These are phyloP conservation scores for Boletus bicolor DNA, from an alignment of 768 basidiomycete genomes.

Conservation along the genomic window DNA sequence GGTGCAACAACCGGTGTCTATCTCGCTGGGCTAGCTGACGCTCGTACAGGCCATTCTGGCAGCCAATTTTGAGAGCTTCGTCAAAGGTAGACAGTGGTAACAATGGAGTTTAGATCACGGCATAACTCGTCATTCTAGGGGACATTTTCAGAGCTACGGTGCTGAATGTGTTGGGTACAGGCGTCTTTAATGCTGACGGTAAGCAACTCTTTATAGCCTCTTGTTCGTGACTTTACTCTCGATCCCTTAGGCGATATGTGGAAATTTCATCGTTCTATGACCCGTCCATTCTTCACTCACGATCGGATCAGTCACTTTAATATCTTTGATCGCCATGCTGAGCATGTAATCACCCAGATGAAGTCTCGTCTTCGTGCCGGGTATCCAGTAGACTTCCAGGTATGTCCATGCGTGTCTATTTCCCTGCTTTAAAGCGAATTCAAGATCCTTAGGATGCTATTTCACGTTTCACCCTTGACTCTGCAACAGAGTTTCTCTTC, in stretches of 20 bases:
- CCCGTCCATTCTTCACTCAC: conserved; percentile 60
- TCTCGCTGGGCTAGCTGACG: background rate
- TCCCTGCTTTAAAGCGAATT: background rate
- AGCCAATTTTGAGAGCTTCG: conserved; percentile 56
- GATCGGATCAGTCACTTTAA: conserved; percentile 61
- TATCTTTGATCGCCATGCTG: conserved; percentile 55
- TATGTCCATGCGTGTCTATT: conserved; percentile 7
- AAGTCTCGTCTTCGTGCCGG: conserved; percentile 49
- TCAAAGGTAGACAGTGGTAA: conserved; percentile 42
- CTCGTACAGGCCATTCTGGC: conserved; percentile 41
- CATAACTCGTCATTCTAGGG: conserved; percentile 3
- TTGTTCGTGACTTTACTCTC: conserved; percentile 11
- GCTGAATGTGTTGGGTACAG: conserved; percentile 53
- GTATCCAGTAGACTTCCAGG: conserved; percentile 58
- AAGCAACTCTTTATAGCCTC: conserved; percentile 4
- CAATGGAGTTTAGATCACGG: background rate
- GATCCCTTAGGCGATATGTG: conserved; percentile 41
- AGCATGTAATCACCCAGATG: conserved; percentile 40
- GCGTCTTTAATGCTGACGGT: conserved; percentile 71
- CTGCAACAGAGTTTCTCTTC: conserved; percentile 65
- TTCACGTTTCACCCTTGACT: conserved; percentile 62
- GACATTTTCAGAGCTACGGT: conserved; percentile 42
- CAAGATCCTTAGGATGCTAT: conserved; percentile 45
- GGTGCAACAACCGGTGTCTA: conserved; percentile 1
- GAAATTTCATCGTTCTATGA: conserved; percentile 65